Percentiles rank a stretch among this genome's conserved stretches.
These are phyloP conservation scores for Debaryomycetaceae sp. DNA, from an alignment of 1,139 yeast species.

Conservation along the genomic window DNA sequence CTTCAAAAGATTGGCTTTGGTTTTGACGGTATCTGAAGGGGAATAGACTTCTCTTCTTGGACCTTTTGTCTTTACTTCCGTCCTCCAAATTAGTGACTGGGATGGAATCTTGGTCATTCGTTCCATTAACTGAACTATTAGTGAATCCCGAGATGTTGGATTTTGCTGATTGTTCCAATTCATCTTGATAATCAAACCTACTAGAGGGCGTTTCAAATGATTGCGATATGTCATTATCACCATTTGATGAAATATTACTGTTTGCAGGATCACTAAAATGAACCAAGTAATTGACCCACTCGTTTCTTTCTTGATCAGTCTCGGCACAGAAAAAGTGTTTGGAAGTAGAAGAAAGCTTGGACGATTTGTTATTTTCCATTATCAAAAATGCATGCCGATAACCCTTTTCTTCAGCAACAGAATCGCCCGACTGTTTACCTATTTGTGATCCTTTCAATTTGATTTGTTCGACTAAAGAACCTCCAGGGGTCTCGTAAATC, in stretches of 20 bases:
- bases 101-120: neutral
- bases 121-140: neutral
- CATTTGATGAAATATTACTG: conserved; percentile 11
- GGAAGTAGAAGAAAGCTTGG: conserved; percentile 48
- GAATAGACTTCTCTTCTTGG: conserved; percentile 57
- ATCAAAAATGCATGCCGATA: conserved; percentile 76
- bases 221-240: conserved; percentile 5
- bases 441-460: conserved; percentile 58
- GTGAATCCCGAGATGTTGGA: neutral
- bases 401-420: conserved; percentile 66
- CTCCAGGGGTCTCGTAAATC: conserved; percentile 60
- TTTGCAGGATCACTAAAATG: conserved; percentile 30
- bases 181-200: conserved; percentile 14
- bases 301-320: conserved; percentile 73
- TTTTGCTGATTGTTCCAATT: conserved; percentile 9
- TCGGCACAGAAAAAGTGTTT: conserved; percentile 82
- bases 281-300: conserved; percentile 65
- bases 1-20: conserved; percentile 2
- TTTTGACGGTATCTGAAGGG: conserved; percentile 45
- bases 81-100: conserved; percentile 5
- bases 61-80: conserved; percentile 36
- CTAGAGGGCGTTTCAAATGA: conserved; percentile 9
- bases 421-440: conserved; percentile 59
- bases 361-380: conserved; percentile 57
- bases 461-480: conserved; percentile 55